Base-by-base conservation (phyloP, 345 rosid genomes). In the Lenwebbia sp. region DNA sequence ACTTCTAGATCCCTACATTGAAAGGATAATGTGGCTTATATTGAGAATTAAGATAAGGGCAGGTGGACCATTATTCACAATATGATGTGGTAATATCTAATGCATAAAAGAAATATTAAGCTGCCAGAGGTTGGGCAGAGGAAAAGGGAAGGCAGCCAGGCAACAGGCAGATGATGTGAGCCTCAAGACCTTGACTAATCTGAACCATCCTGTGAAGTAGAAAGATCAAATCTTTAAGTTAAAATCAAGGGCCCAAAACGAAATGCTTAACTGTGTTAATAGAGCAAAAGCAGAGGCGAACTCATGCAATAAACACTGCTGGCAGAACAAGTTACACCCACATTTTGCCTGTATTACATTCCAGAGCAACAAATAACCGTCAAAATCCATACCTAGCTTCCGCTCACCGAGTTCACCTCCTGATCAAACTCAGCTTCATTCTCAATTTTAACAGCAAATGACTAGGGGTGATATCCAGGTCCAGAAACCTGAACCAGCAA, bases 1-100 rank as follows among this genome's bases (percentile, higher is more conserved):
- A 50, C 60, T 83, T 88, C 26, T 82, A 88, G 51, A 14, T 86
- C 86, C 88, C 90, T 81, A 85, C 76, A 83, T 84, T 86, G n/a
- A 88, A 84, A 85, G 89, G 52, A 26, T 83, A 82, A 13, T 83
- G 87, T 26, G 87, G 58, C 50, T 85, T 91, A 22, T 84, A 90
- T 30, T 88, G 94, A 44, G 88, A 85, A 84, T 86, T 85, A 12
- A 83, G 60, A 83, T 89, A 90, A 52, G 70, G 12, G 54, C 60
- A 56, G 6, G 62, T 25, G 62, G 7, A 56, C 26, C 28, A 56
- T 56, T 56, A 25, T 56, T 11, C 12, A 56, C 13, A 25, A 56
- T 56, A 23, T 23, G 7, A 56, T n/a, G 13, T 12, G 85, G 90
- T 37, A 85, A 88, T 3, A 55, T 30, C 11, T 13, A 54, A 21